phyloP scores from a whole-genome alignment of 2,329 filamentous ascomycete genomes.

The Parafenestella ontariensis region DNA sequence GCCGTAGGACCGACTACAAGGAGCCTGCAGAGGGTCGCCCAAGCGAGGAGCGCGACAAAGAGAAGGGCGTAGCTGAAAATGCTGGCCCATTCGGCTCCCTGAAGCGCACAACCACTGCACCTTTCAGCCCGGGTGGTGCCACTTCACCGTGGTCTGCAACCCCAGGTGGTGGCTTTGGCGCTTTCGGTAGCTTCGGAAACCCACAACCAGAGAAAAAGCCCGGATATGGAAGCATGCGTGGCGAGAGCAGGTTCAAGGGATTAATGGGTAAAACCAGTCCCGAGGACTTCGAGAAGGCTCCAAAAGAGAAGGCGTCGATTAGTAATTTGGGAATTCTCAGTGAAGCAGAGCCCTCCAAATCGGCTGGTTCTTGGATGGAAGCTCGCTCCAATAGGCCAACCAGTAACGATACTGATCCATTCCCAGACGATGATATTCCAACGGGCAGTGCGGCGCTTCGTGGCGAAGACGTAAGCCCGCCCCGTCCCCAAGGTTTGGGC shows the following conservation, averaged over 20 bases:
- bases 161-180: constrained; percentile 71
- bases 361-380: constrained; percentile 61
- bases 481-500: constrained; percentile 56
- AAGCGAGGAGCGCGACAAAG: constrained; percentile 60
- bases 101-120: constrained; percentile 64
- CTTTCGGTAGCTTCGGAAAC: constrained; percentile 87
- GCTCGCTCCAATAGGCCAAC: constrained; percentile 55
- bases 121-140: constrained; percentile 58
- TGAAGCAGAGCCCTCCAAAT: constrained; percentile 57
- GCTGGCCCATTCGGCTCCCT: constrained; percentile 59
- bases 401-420: constrained; percentile 76
- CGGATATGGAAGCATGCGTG: constrained; percentile 69
- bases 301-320: constrained; percentile 64
- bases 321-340: constrained; percentile 61
- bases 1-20: constrained; percentile 68
- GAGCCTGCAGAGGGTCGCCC: constrained; percentile 54
- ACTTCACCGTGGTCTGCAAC: constrained; percentile 66
- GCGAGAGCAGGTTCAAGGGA: constrained; percentile 86
- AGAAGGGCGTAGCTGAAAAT: constrained; percentile 52
- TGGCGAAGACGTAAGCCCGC: constrained; percentile 73
- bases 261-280: constrained; percentile 78
- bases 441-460: constrained; percentile 76
- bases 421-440: constrained; percentile 68
- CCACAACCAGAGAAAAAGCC: constrained; percentile 70
- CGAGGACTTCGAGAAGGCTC: constrained; percentile 64